Base-by-base conservation (phyloP, 2,329 filamentous ascomycete genomes). In the Bimuria novae-zelandiae region DNA sequence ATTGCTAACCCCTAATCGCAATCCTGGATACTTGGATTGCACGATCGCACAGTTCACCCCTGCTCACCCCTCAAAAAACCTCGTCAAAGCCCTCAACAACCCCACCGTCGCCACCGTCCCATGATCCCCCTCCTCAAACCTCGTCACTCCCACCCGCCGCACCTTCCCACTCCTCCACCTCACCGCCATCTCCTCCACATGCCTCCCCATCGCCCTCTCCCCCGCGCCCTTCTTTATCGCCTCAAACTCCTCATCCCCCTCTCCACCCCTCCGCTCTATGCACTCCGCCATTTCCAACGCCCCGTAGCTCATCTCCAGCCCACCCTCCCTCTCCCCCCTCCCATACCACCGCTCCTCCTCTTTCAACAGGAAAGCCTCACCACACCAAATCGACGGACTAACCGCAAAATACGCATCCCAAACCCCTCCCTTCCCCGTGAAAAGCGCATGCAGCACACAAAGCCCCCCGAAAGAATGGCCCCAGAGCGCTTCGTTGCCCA, bases 321-420 rank as follows among this genome's bases (percentile, higher is more conserved):
- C n/a, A n/a, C n/a, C n/a, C 21, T 21, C 17, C 12, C 10, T 40
- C 12, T 23, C n/a, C 11, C 11, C 11, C 8, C 7, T 21, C 21
- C 21, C 37, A 10, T 16, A 2, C 10, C 21, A 45, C 8, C 6
- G 1, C 8, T 32, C 27, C 17, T 45, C 42, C 14, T 45, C 27
- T 2, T n/a, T 33, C 3, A 45, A n/a, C 21, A 45, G 14, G 10
- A 23, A 45, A 7, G 12, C n/a, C 7, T 45, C 11, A 14, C 30
- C 42, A 27, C 42, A 45, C 42, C 42, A 45, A 17, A 45, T 45
- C 17, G 42, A 45, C 19, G 42, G 42, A 22, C 42, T 45, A 19
- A 45, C 30, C 11, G 29, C 27, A 22, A 21, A 45, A 33, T 45
- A 45, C 3, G 14, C 7, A 32, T 32, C 27, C 12, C 33, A 45